Base-by-base conservation (phyloP, 495 filamentous ascomycete genomes). In the Aspergillus cavernicola region DNA sequence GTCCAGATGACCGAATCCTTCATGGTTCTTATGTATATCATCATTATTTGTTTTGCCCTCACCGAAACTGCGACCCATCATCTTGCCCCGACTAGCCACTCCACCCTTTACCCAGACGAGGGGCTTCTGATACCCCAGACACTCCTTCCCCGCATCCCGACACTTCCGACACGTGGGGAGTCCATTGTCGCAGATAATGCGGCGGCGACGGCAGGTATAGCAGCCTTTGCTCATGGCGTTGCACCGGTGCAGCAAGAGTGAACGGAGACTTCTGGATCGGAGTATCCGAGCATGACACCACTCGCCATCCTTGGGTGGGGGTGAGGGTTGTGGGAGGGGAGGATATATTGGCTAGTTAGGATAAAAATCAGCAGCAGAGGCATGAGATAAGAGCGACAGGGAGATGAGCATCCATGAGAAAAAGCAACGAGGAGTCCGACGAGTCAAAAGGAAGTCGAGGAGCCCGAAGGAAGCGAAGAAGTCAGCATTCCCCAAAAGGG, bases 141-240 rank as follows among this genome's bases (percentile, higher is more conserved):
- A 86, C 64, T 81, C 74, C 52, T 84, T 78, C 49, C 79, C 78
- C 64, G 80, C 79, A 73, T 84, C 80, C 40, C 74, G 73, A 64
- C 83, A 86, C 53, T 84, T 85, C 53, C 76, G 75, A 61, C 83
- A 86, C 45, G 77, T 76, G 5, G 83, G 83, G 22, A 76, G 78
- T 39, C 77, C 75, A 71, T 85, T 86, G 59, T 82, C 80, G 69
- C 81, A 85, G 39, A 73, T 71, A 26, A 77, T 75, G 66, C 74
- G 74, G 49, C 74, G 71, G 50, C 74, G 74, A 50, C 74, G 74
- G 55, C 74, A 77, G 49, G 72, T 77, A 60, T 77, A 77, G 45
- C 74, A 76, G 51, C 72, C 74, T 65, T 76, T 75, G 37, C 68
- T 69, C 74, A 77, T 77, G 50, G 57, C 44, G 46, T 48, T 37